These are phyloP conservation scores for Ceratocystis variospora DNA, from an alignment of 2,329 filamentous ascomycete species.

Conservation along the genomic window DNA sequence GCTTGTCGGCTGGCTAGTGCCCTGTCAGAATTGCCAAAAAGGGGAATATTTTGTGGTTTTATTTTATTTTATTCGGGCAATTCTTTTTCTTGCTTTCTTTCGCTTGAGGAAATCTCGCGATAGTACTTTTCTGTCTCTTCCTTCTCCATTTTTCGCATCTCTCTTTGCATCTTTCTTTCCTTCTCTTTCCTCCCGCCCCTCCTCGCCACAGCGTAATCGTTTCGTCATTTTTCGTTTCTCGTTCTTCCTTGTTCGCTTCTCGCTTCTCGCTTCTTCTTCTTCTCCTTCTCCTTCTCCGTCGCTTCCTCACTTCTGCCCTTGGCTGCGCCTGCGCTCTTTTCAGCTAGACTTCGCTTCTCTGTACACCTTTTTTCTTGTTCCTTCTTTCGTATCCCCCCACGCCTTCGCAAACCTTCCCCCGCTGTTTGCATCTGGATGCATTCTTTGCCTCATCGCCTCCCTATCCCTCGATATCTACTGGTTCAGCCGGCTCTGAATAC, in stretches of 20 bases:
- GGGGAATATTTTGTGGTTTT: not conserved
- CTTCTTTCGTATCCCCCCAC: not conserved
- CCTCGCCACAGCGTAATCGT: too few species aligned
- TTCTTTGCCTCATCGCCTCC: slow-evolving; percentile 20
- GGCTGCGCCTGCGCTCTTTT: not conserved
- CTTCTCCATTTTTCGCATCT: slow-evolving; percentile 20
- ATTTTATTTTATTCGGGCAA: slow-evolving; percentile 6
- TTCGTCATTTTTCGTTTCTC: too few species aligned
- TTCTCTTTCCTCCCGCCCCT: not conserved
- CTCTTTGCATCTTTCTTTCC: slow-evolving; percentile 17
- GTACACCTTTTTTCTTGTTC: not conserved
- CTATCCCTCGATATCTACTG: slow-evolving; percentile 15
- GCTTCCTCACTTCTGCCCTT: not conserved
- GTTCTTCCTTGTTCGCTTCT: too few species aligned
- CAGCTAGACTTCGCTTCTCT: not conserved
- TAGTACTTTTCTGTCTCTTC: slow-evolving; percentile 1
- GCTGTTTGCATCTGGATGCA: slow-evolving; percentile 14
- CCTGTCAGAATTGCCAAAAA: not conserved
- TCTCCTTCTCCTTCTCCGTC: not conserved
- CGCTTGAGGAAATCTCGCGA: slow-evolving; percentile 10
- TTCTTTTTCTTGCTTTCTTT: slow-evolving; percentile 19
- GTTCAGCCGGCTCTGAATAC: slow-evolving; percentile 45
- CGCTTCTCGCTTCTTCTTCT: too few species aligned
- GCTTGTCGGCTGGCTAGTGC: not conserved
- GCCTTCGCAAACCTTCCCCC: too few species aligned